Percentiles rank a stretch among this genome's conserved stretches.
Evolutionary conservation across 2,329 filamentous ascomycete species (phyloP).

Genomic region (Trichoderma endophyticum): DNA sequence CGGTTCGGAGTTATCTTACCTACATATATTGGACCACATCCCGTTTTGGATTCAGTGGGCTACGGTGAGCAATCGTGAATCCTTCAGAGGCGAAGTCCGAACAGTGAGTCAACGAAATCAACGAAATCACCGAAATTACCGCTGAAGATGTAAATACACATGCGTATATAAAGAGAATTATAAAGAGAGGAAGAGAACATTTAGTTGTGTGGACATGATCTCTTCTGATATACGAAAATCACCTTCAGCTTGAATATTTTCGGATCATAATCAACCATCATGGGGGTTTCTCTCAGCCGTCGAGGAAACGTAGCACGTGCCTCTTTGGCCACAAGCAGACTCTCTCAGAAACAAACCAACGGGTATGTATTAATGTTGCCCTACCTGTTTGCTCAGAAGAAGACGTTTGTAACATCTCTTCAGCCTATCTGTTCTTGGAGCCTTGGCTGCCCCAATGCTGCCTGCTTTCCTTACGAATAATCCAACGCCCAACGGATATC

Average conservation of each 20-base stretch:
- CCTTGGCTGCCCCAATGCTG: slow-evolving; percentile 36
- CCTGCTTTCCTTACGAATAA: slow-evolving; percentile 48
- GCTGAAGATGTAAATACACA: background rate
- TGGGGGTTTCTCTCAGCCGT: slow-evolving; percentile 12
- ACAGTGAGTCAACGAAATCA: background rate
- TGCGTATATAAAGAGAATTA: background rate
- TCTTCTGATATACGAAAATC: background rate
- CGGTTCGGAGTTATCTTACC: background rate
- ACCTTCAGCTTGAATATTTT: background rate
- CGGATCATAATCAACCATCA: background rate
- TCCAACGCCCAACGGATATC: slow-evolving; percentile 46
- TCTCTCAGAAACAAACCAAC: slow-evolving; percentile 38
- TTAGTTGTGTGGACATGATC: background rate
- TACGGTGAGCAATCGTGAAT: background rate
- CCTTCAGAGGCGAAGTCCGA: background rate
- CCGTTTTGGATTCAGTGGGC: background rate
- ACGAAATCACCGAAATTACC: background rate
- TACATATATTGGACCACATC: background rate
- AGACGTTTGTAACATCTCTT: background rate
- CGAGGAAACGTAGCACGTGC: background rate
- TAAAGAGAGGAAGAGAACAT: background rate
- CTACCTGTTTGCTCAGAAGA: background rate
- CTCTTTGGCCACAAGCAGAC: slow-evolving; percentile 9
- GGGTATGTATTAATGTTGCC: slow-evolving; percentile 30
- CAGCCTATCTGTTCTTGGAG: slow-evolving; percentile 42